These are phyloP conservation scores for Chrysoporthe cubensis DNA, from an alignment of 2,329 filamentous ascomycete genomes.

Conservation along the genomic window DNA sequence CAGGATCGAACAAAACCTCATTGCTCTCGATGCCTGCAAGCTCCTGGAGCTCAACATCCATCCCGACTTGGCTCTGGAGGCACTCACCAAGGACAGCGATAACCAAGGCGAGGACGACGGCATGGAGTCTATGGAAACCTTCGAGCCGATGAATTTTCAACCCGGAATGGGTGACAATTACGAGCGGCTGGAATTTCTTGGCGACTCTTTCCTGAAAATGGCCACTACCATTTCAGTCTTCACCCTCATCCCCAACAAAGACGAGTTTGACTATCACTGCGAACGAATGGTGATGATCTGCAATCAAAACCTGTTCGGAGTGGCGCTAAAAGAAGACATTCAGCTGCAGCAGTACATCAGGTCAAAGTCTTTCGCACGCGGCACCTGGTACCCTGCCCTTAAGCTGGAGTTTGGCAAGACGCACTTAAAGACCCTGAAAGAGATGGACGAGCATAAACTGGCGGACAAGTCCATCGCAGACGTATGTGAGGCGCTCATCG, in stretches of 20 bases:
- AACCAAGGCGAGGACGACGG: conserved; percentile 72
- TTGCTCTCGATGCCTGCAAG: conserved; percentile 75
- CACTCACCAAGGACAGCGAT: conserved; percentile 90
- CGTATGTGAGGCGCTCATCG: conserved; percentile 92
- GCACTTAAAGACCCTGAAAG: conserved; percentile 46
- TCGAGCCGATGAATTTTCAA: conserved; percentile 72
- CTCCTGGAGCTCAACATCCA: conserved; percentile 67
- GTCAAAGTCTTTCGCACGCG: conserved; percentile 78
- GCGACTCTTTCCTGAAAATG: conserved; percentile 95
- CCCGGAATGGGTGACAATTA: conserved; percentile 93
- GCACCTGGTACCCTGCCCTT: conserved; percentile 87
- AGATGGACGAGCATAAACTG: conserved; percentile 64
- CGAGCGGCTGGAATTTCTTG: conserved; percentile 89
- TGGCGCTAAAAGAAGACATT: conserved; percentile 61
- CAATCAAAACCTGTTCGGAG: conserved; percentile 86
- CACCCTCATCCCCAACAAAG: conserved; percentile 72
- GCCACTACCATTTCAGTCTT: conserved; percentile 89
- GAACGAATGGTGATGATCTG: conserved; percentile 89
- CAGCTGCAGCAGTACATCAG: conserved; percentile 76
- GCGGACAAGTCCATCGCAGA: conserved; percentile 92
- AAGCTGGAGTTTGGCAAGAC: conserved; percentile 73
- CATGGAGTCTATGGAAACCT: conserved; percentile 35
- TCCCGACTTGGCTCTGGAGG: conserved; percentile 77
- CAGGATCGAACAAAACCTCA: conserved; percentile 79
- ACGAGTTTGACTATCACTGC: conserved; percentile 88